Evolutionary conservation across 139 green algal genomes (phyloP), one percentile per base, ranked within the genome.

Genomic region (Volvox reticuliferus): DNA sequence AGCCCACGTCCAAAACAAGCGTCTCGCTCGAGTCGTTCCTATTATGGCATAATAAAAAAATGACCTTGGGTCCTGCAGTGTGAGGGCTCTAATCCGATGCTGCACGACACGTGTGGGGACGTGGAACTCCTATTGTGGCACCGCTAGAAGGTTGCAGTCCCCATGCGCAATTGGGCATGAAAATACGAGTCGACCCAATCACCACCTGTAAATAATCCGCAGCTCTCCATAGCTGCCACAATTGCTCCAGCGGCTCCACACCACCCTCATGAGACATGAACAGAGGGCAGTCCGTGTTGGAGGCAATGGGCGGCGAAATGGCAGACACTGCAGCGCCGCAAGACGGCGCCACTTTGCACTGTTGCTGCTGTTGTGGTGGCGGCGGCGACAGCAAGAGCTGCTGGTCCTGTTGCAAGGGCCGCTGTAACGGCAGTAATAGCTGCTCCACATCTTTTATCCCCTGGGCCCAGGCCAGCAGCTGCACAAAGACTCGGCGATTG

Each of bases 201-300:
- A 36, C 1, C 26, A 91, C 87, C 87, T 91, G 87, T 35, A 91
- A 28, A 24, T 91, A 91, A 30, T 91, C 87, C 1, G 76, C 76
- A 14, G 87, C 62, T 21, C 9, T 26, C 87, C 87, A 91, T 63
- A 91, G 87, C 61, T 68, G 32, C 61, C 37, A 55, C 87, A 91
- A 77, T 77, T 91, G 68, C 32, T 86, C 61, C 76, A 86, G 61
- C 37, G 78, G 78, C 78, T 35, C 71, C 19, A 36, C n/a, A 36
- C 28, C 33, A 35, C 37, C 17, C 30, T 36, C 78, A 67, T 18
- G 44, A 14, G 44, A 55, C 44, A 55, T 55, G 44, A 55, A 5
- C 44, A 55, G 44, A 28, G 67, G 22, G 9, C 22, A 26, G 67
- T 26, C 67, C 3, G 67, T 28, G 67, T 26, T 28, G 67, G 67